phyloP scores from a whole-genome alignment of 805 yeast species.

The Wickerhamomyces silvicola region DNA sequence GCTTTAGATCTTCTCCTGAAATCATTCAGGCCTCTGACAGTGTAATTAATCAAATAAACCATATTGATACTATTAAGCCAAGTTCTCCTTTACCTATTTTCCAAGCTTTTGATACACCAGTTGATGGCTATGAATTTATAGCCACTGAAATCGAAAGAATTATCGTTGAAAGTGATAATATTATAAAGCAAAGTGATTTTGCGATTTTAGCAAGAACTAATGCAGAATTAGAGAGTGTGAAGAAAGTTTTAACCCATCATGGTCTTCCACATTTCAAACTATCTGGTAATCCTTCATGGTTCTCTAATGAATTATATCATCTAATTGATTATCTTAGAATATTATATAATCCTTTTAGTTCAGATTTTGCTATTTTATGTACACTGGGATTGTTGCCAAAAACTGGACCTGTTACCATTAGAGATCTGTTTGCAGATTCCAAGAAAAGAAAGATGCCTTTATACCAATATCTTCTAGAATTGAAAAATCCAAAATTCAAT shows the following conservation, averaged over 20 bases:
- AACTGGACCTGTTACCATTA: conserved; percentile 19
- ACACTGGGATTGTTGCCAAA: conserved; percentile 20
- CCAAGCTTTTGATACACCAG: conserved; percentile 19
- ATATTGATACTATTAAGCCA: conserved; percentile 1
- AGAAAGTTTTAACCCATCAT: conserved; percentile 30
- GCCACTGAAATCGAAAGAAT: conserved; percentile 38
- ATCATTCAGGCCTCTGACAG: conserved; percentile 38
- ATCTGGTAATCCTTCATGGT: conserved; percentile 46
- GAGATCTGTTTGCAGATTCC: conserved; percentile 12
- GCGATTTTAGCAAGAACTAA: conserved; percentile 50
- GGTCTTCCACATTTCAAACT: conserved; percentile 40
- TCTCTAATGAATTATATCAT: conserved; percentile 32
- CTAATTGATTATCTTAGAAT: conserved; percentile 45
- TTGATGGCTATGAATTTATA: conserved; percentile 38
- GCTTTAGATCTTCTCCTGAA: conserved; percentile 59
- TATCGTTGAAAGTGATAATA: conserved; percentile 34
- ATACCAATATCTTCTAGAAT: conserved; percentile 6
- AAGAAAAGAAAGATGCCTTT: conserved; percentile 1
- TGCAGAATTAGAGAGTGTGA: conserved; percentile 35
- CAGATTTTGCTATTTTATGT: conserved; percentile 24
- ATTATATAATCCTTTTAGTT: conserved; percentile 19
- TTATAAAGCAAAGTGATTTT: conserved; percentile 40
- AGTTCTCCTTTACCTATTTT: conserved; percentile 12
- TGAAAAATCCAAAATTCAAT: conserved; percentile 19
- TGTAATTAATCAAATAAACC: conserved; percentile 6